phyloP scores from a whole-genome alignment of 140 eudicot species.

The Cichorium intybus region DNA sequence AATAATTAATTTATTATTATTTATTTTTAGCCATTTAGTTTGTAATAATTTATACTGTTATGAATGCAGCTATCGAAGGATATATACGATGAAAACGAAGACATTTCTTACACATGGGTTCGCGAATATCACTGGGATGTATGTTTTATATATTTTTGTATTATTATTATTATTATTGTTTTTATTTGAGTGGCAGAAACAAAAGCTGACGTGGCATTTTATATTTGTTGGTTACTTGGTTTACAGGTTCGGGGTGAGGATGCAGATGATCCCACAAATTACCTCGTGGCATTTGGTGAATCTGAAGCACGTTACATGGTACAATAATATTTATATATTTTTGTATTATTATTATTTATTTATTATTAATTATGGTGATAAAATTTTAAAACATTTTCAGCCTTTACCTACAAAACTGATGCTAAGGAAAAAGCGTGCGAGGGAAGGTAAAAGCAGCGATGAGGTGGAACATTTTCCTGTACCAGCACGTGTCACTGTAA shows the following conservation, averaged over 20 bases:
- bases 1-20: neutral
- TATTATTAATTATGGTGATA: neutral
- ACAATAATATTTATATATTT: constrained; percentile 1
- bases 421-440: constrained; percentile 68
- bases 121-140: constrained; percentile 90
- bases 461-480: constrained; percentile 73
- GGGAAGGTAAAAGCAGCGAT: constrained; percentile 64
- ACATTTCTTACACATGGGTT: constrained; percentile 75
- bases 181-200: neutral
- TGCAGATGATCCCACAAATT: constrained; percentile 74
- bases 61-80: constrained; percentile 64
- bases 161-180: too few species aligned
- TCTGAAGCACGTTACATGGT: constrained; percentile 67
- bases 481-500: constrained; percentile 56
- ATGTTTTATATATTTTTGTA: constrained; percentile 25
- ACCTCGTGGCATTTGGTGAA: constrained; percentile 71
- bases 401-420: constrained; percentile 75
- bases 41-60: neutral
- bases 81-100: constrained; percentile 69
- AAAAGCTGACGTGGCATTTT: neutral
- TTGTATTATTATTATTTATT: neutral
- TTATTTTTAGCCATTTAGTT: neutral
- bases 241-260: constrained; percentile 74
- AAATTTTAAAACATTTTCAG: too few species aligned
- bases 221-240: constrained; percentile 25